Evolutionary conservation across 192 early-diverging fungal species (phyloP), one percentile per base, ranked within the genome.

Genomic region (Coemansia sp.): DNA sequence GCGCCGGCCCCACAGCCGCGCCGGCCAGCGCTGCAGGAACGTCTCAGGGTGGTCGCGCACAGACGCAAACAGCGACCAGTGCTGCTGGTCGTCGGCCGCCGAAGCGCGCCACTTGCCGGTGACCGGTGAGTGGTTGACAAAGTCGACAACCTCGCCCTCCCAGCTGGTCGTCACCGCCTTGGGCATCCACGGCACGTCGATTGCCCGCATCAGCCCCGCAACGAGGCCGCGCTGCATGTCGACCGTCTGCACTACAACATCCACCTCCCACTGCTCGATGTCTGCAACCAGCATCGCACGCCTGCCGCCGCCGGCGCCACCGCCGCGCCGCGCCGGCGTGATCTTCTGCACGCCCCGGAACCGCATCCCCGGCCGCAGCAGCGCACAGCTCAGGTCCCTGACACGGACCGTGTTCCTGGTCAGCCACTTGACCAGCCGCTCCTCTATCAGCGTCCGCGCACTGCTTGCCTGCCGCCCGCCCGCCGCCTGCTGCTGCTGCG

Each of bases 141-240:
- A 87, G 64, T 89, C 87, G 29, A 89, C 60, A 25, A 89, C 79
- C 72, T 89, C 87, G 68, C 87, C 87, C 62, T 87, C 85, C 87
- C 87, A 89, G 49, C 65, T 84, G 1, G 87, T 89, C 31, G 83
- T 80, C 8, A 86, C 83, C 6, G 67, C 75, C 30, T 70, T 71
- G 15, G 70, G 71, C 48, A 83, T 81, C 39, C 69, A 61, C 5
- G 84, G 85, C 28, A 88, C 85, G 61, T 87, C 84, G 33, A 87
- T 75, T 3, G 86, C 84, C 55, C 75, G 79, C 87, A 89, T 89
- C 59, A 84, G 63, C 1, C 87, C 87, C 12, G 69, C 26, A 43
- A 79, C 57, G 4, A 40, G 37, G 25, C 76, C 81, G 6, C 49
- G 56, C 40, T 12, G 18, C 68, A 70, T 74, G 43, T 83, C 81